Conservation (phyloP, 1,284 basidiomycete species). For the Spongiforma sp. region DNA sequence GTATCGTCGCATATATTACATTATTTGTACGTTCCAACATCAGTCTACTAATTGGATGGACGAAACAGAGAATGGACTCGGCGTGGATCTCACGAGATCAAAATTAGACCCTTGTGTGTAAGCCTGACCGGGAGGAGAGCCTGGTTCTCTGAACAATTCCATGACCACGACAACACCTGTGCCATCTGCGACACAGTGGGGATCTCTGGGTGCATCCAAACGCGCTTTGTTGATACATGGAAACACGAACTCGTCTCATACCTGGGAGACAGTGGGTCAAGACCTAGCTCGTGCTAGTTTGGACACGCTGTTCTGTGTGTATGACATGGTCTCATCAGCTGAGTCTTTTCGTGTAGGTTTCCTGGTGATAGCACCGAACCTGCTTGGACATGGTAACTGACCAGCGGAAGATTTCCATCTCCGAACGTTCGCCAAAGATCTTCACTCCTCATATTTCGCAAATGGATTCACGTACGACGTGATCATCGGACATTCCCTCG, state of each 20-base stretch:
- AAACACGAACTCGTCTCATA: slow-evolving; percentile 21
- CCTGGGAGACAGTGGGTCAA: slow-evolving; percentile 21
- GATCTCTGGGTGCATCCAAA: slow-evolving; percentile 22
- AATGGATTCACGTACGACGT: slow-evolving; percentile 20
- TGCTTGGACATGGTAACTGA: slow-evolving; percentile 24
- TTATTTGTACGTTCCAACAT: too few species aligned
- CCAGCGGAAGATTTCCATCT: slow-evolving; percentile 16
- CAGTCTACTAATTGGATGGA: background rate
- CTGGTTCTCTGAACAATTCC: background rate
- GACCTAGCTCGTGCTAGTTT: slow-evolving; percentile 11
- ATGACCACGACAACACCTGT: slow-evolving; percentile 17
- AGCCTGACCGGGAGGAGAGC: too few species aligned
- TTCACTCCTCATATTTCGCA: slow-evolving; percentile 22
- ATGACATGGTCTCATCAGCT: background rate
- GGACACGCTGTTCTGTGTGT: background rate
- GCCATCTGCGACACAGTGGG: slow-evolving; percentile 28
- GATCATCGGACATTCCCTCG: slow-evolving; percentile 30
- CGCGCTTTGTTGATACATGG: slow-evolving; percentile 27
- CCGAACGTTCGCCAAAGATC: slow-evolving; percentile 17
- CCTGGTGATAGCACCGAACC: slow-evolving; percentile 23
- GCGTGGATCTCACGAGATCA: slow-evolving; percentile 9
- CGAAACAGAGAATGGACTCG: background rate
- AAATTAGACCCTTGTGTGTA: slow-evolving; percentile 13
- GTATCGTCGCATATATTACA: background rate
- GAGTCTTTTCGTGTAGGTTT: slow-evolving; percentile 13